Percentiles rank a stretch among this genome's conserved stretches.
Conservation (phyloP, 2,329 filamentous ascomycete species). For the Fusarium mexicanum region DNA sequence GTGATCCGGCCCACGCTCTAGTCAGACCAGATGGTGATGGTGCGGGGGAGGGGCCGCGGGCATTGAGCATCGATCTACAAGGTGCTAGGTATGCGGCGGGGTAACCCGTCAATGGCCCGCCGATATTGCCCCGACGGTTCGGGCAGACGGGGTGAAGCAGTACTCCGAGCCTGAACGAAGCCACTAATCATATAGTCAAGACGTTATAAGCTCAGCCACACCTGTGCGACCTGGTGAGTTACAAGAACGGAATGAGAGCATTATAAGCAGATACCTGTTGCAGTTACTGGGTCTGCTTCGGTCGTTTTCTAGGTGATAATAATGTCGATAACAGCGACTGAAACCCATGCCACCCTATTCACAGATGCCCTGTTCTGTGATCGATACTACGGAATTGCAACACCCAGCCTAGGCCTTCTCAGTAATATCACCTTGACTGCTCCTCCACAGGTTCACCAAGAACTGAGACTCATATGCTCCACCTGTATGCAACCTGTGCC, state of each 20-base stretch:
- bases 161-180: background rate
- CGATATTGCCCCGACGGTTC: background rate
- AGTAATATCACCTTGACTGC: background rate
- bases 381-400: background rate
- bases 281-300: background rate
- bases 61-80: background rate
- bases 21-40: background rate
- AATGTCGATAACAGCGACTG: background rate
- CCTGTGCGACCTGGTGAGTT: background rate
- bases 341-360: background rate
- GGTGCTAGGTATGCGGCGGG: background rate
- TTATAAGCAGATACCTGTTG: background rate
- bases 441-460: background rate
- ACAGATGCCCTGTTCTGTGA: background rate
- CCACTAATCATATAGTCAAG: background rate
- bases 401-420: background rate
- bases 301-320: too few species aligned
- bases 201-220: too few species aligned
- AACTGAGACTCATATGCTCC: background rate
- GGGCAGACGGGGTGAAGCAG: background rate
- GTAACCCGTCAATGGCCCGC: background rate
- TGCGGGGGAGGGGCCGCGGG: background rate
- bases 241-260: background rate
- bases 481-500: background rate
- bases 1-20: background rate